Conservation (phyloP, 768 basidiomycete genomes). For the Rhodotorula kratochvilovae region DNA sequence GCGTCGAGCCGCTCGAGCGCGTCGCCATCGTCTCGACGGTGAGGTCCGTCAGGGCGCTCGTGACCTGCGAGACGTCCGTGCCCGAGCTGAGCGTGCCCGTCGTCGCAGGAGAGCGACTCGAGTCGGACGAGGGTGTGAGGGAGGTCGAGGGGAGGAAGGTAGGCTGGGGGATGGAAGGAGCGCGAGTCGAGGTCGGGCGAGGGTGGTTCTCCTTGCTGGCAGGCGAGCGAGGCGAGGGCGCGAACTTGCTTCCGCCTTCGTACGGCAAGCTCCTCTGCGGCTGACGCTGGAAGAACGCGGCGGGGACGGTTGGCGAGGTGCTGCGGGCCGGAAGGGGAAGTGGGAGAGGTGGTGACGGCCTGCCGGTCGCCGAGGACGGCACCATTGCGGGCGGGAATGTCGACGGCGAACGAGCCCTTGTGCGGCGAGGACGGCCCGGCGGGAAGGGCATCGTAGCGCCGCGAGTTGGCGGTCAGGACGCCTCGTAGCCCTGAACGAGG, state of each 20-base stretch:
- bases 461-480: neutral
- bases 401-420: neutral
- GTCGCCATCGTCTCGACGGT: conserved; percentile 36
- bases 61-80: conserved; percentile 8
- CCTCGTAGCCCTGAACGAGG: conserved; percentile 9
- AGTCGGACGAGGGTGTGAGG: neutral
- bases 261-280: neutral
- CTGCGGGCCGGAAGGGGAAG: neutral
- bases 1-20: conserved; percentile 27
- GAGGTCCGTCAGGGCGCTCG: conserved; percentile 4
- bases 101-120: neutral
- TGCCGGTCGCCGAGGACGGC: neutral
- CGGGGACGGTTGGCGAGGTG: neutral
- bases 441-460: neutral
- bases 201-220: neutral
- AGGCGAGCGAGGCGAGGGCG: neutral
- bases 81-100: neutral
- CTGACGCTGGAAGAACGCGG: neutral
- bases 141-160: neutral
- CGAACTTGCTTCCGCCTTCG: neutral
- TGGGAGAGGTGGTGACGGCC: neutral
- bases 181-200: neutral
- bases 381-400: neutral
- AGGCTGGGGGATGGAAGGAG: neutral
- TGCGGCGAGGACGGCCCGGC: neutral